Conservation (phyloP, 768 basidiomycete genomes). For the Boletales sp. region DNA sequence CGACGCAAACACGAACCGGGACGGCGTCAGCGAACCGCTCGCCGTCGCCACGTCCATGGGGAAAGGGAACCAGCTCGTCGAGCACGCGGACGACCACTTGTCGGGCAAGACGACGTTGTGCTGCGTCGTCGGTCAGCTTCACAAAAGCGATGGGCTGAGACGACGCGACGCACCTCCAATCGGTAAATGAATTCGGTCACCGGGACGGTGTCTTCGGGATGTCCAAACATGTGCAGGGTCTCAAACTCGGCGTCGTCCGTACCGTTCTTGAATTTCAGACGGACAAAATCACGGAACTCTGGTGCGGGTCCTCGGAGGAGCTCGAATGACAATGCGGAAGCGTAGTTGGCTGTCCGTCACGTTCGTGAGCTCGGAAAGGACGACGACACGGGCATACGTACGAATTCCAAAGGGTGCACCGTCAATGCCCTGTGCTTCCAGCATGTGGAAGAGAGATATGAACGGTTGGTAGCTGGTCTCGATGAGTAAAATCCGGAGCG, state of each 20-base stretch:
- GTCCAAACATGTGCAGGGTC: constrained; percentile 67
- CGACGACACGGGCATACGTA: constrained; percentile 36
- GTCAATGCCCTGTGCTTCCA: constrained; percentile 49
- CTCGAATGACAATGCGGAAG: constrained; percentile 71
- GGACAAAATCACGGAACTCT: constrained; percentile 74
- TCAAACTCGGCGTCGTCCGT: constrained; percentile 52
- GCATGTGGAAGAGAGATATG: constrained; percentile 79
- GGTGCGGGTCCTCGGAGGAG: constrained; percentile 72
- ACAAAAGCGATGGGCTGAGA: neutral
- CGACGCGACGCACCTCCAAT: constrained; percentile 52
- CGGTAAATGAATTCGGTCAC: constrained; percentile 82
- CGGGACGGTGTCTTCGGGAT: constrained; percentile 62
- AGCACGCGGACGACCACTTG: constrained; percentile 39
- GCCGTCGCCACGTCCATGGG: neutral
- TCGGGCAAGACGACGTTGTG: constrained; percentile 36
- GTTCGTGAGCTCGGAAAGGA: neutral
- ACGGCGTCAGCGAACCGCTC: neutral
- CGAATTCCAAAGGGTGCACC: constrained; percentile 61
- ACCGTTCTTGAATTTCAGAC: constrained; percentile 82
- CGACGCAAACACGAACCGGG: constrained; percentile 2
- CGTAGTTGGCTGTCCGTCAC: constrained; percentile 54
- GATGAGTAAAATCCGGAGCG: constrained; percentile 71
- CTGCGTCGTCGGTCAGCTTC: constrained; percentile 18
- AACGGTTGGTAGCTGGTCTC: constrained; percentile 86
- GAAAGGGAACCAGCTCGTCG: constrained; percentile 28